Conservation (phyloP, 208 protist species). For the Leptomonas pyrrhocoris region DNA sequence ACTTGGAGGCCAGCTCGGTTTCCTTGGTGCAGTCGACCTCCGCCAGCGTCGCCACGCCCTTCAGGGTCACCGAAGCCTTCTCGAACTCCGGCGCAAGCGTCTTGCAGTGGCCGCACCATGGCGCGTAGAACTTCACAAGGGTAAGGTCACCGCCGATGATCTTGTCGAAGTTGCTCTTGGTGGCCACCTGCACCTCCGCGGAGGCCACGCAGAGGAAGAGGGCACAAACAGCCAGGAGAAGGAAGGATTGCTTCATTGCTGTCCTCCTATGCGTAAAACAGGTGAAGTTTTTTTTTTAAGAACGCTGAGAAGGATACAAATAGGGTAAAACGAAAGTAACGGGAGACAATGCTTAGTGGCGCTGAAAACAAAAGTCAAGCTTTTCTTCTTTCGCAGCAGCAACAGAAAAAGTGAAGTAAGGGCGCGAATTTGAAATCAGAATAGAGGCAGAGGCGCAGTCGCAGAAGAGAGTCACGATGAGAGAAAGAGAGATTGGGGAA, state of each 20-base stretch:
- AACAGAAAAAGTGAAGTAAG: too few species aligned
- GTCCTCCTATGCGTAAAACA: neutral
- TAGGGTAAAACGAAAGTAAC: too few species aligned
- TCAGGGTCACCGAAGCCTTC: conserved; percentile 65
- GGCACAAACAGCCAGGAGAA: conserved; percentile 15
- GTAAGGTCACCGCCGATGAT: conserved; percentile 54
- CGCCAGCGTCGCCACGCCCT: conserved; percentile 57
- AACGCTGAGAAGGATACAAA: too few species aligned
- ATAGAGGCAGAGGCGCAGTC: too few species aligned
- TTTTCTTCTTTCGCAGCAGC: too few species aligned
- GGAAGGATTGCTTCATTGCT: conserved; percentile 21
- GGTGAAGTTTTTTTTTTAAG: too few species aligned
- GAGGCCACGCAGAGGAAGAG: conserved; percentile 30
- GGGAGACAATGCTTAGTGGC: too few species aligned
- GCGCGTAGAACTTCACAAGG: conserved; percentile 95
- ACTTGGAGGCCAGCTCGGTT: conserved; percentile 48
- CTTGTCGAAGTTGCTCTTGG: conserved; percentile 67
- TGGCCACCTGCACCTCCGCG: conserved; percentile 61
- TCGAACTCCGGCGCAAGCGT: conserved; percentile 89
- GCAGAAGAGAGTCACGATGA: neutral
- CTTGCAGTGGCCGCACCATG: conserved; percentile 96
- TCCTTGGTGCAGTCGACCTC: conserved; percentile 90
- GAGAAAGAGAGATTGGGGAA: neutral
- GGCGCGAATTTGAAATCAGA: too few species aligned
- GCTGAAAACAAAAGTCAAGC: too few species aligned